Conservation (phyloP, 2,329 filamentous ascomycete species). For the Xylariaceae sp. region DNA sequence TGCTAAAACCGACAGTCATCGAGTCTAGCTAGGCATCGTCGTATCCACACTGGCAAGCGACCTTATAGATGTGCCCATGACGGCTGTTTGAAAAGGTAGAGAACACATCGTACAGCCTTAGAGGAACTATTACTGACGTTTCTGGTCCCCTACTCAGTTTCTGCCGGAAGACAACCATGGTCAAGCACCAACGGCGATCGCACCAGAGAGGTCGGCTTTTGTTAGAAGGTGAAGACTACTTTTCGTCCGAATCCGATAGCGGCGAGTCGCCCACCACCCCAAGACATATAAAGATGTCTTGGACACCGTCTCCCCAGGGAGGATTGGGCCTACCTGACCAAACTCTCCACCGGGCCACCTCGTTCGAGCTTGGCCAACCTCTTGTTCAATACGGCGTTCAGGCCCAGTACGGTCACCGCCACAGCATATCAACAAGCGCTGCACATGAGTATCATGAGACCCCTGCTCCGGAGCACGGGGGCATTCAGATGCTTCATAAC, state of each 20-base stretch:
- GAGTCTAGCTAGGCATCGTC: slow-evolving; percentile 68
- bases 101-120: slow-evolving; percentile 23
- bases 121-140: slow-evolving; percentile 22
- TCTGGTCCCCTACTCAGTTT: slow-evolving; percentile 55
- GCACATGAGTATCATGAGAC: slow-evolving; percentile 54
- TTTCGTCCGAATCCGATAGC: slow-evolving; percentile 62
- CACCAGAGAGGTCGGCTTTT: slow-evolving; percentile 65
- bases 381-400: slow-evolving; percentile 54
- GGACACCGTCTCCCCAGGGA: slow-evolving; percentile 54
- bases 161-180: slow-evolving; percentile 75
- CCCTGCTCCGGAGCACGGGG: slow-evolving; percentile 50
- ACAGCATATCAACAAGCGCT: slow-evolving; percentile 53
- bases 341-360: slow-evolving; percentile 58
- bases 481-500: slow-evolving; percentile 57
- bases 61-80: slow-evolving; percentile 68
- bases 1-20: slow-evolving; percentile 57
- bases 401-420: slow-evolving; percentile 54
- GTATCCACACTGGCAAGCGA: slow-evolving; percentile 72
- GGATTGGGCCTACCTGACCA: slow-evolving; percentile 47
- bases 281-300: slow-evolving; percentile 58
- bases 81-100: slow-evolving; percentile 67
- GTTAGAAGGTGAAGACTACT: slow-evolving; percentile 60
- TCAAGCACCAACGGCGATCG: slow-evolving; percentile 69
- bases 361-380: slow-evolving; percentile 63
- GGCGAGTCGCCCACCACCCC: slow-evolving; percentile 67